Evolutionary conservation across 129 eudicot genomes (phyloP), one percentile per base, ranked within the genome.

Genomic region (Centella asiatica): DNA sequence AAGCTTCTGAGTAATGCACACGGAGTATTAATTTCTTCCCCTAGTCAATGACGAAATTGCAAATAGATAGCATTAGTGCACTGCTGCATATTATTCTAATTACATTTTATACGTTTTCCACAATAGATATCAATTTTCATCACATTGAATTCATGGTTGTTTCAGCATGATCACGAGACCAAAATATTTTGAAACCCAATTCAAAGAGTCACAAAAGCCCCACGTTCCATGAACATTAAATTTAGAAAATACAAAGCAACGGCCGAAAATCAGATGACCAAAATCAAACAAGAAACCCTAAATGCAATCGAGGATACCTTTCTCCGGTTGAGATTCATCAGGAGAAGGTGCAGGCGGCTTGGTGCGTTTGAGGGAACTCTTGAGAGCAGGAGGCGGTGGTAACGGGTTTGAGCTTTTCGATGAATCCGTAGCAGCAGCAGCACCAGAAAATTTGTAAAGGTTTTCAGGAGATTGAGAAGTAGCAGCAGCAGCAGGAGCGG

Each of bases 341-440:
- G 68, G 62, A 20, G 28, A 5, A 5, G 53, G 3, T 11, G 26
- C 1, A 46, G 5, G 0, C 31, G 80, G 81, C 18, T 76, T 76
- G 39, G 82, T 46, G 56, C 95, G 88, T 81, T 87, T 87, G 46
- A 87, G 93, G 53, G 95, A 93, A 71, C 88, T 87, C 73, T 87
- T 87, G 49, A 87, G 88, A 25, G 84, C 77, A 27, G 88, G 83
- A 14, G 78, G 52, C 8, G 82, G 68, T 61, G 72, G 80, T 26
- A 12, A 13, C 17, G 67, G 76, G 12, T 73, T 40, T 1, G 48
- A 27, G 2, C 50, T 52, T 22, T 67, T 67, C 18, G 50, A 28
- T 51, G 45, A 27, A 28, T 53, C 4, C 24, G 63, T 4, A 31
- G 50, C 15, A 25, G 54, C 53, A 1, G 71, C n/a, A n/a, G n/a